Evolutionary conservation across 495 filamentous ascomycete species (phyloP), one percentile per base, ranked within the genome.

Genomic region (Lophium mytilinum): DNA sequence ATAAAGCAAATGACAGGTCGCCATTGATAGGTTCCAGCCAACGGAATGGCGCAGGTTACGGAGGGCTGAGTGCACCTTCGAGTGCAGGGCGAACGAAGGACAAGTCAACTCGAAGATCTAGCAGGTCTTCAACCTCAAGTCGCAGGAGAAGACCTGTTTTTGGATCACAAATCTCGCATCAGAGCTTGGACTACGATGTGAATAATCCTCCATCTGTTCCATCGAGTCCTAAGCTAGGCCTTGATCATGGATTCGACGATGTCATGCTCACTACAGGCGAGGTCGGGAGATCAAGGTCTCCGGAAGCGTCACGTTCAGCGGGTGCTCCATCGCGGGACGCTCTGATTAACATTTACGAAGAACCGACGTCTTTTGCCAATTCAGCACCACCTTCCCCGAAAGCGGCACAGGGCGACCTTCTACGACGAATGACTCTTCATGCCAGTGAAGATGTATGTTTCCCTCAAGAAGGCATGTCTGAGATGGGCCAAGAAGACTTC

Each of bases 181-280:
- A 42, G 24, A 57, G 57, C 36, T 42, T 64, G 18, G 72, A 78
- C 35, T 90, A 90, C 69, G 85, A 95, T 79, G 80, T 97, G 56
- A 98, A 98, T 65, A 95, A 96, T 64, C 93, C 93, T n/a, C 93
- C 93, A 0, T 97, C 93, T 0, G 82, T 95, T 17, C 93, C 93
- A 0, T 83, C 80, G 5, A 86, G 87, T 17, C 93, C 93, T 0
- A 73, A 73, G 48, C 33, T 82, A 56, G 78, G 80, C 53, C 66
- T 74, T 47, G 66, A 79, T 49, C 80, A 87, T 76, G 84, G 77
- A 54, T 94, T 83, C 66, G 86, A 88, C 46, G 90, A 95, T 79
- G 78, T 84, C 40, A 82, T 95, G 77, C 77, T 89, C 40, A 80
- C 83, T 52, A 30, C 24, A 30, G 73, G 79, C 60, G 77, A 83